Conservation (phyloP, 768 basidiomycete species). For the Mycena sanguinolenta region DNA sequence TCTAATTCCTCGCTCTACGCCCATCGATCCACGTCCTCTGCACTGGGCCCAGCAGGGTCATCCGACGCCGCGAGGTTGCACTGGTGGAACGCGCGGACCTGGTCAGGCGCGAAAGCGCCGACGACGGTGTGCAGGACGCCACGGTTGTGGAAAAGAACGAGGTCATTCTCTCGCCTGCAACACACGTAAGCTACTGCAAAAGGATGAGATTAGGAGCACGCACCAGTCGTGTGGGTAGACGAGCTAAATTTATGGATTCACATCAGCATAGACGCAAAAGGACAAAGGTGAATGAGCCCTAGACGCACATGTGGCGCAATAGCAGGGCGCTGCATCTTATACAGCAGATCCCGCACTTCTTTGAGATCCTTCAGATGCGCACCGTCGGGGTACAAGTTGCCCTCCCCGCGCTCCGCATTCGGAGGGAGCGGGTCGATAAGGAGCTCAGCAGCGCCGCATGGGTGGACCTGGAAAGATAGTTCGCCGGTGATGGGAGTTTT, state of each 20-base stretch:
- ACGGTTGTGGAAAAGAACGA: slow-evolving; percentile 90
- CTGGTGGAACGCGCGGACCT: slow-evolving; percentile 85
- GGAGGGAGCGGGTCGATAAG: slow-evolving; percentile 80
- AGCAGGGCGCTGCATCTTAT: slow-evolving; percentile 90
- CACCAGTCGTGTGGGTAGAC: slow-evolving; percentile 93
- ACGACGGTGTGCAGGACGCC: slow-evolving; percentile 86
- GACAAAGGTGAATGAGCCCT: no score
- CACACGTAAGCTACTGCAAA: no score
- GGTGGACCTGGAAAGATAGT: slow-evolving; percentile 93
- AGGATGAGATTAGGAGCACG: no score
- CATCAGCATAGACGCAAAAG: not conserved
- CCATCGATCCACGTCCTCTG: slow-evolving; percentile 76
- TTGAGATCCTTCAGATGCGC: slow-evolving; percentile 80
- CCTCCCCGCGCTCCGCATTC: slow-evolving; percentile 66
- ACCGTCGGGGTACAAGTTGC: slow-evolving; percentile 87
- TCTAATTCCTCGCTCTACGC: no score
- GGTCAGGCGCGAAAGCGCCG: slow-evolving; percentile 76
- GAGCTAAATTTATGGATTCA: slow-evolving; percentile 54
- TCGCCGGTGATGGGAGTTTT: slow-evolving; percentile 90
- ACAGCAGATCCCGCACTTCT: slow-evolving; percentile 79
- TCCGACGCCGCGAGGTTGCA: slow-evolving; percentile 90
- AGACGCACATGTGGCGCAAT: slow-evolving; percentile 81
- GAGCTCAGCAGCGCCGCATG: slow-evolving; percentile 78
- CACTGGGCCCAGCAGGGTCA: slow-evolving; percentile 75
- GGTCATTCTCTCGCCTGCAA: no score